Evolutionary conservation across 345 rosid genomes (phyloP).

Genomic region (Odontarrhena argentea): DNA sequence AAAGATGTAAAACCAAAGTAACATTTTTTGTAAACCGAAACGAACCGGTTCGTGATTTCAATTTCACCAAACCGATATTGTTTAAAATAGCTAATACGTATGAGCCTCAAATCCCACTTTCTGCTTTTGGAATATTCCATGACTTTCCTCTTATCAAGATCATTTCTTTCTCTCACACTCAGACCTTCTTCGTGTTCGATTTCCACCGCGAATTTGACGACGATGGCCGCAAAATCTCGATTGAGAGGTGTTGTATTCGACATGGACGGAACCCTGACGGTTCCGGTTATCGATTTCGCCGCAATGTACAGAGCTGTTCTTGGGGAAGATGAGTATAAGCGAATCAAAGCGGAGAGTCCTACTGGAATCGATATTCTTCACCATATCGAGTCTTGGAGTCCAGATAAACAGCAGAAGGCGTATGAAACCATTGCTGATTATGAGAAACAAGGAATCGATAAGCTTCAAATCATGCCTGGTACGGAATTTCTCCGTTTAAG

Average conservation of each 20-base stretch:
- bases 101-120: conserved; percentile 7
- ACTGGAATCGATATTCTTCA: conserved; percentile 84
- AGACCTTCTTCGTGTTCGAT: conserved; percentile 34
- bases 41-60: neutral
- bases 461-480: conserved; percentile 96
- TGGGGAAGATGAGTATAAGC: conserved; percentile 70
- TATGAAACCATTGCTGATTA: conserved; percentile 63
- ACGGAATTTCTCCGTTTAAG: conserved; percentile 10
- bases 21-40: neutral
- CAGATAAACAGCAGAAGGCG: conserved; percentile 63
- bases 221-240: conserved; percentile 45
- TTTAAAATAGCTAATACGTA: conserved; percentile 19
- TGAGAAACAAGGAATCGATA: conserved; percentile 77
- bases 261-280: conserved; percentile 91
- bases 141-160: conserved; percentile 37
- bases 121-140: conserved; percentile 10
- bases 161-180: conserved; percentile 34
- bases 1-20: conserved; percentile 3
- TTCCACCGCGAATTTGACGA: conserved; percentile 29
- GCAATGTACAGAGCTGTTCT: conserved; percentile 88
- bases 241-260: conserved; percentile 72
- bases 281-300: conserved; percentile 87
- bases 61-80: conserved; percentile 29
- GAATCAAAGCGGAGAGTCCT: conserved; percentile 68
- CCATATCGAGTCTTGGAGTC: conserved; percentile 69